Evolutionary conservation across 257 asterid genomes (phyloP).

Genomic region (Penstemon barbatus): DNA sequence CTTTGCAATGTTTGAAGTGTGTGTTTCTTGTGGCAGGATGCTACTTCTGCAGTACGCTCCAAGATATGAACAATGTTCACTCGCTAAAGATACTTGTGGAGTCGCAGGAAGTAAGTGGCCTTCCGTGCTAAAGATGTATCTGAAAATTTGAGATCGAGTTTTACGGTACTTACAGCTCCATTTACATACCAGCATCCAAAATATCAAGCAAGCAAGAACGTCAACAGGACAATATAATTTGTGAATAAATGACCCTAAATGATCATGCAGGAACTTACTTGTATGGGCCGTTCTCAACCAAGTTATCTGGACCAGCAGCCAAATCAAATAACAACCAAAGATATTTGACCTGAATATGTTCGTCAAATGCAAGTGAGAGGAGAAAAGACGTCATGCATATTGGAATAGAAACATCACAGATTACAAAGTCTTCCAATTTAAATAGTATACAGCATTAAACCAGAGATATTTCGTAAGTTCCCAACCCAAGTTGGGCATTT

Average conservation of each 20-base stretch:
- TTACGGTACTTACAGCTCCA: not conserved
- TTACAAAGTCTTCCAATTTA: not conserved
- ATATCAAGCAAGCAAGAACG: constrained; percentile 6
- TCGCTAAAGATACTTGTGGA: constrained; percentile 79
- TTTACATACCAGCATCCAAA: not conserved
- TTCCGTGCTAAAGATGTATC: constrained; percentile 96
- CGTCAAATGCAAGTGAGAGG: not conserved
- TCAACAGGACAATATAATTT: not conserved
- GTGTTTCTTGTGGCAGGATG: constrained; percentile 43
- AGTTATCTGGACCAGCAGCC: constrained; percentile 97
- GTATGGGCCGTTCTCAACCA: constrained; percentile 97
- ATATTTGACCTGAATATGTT: constrained; percentile 73
- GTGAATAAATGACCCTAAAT: not conserved
- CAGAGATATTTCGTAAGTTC: not conserved
- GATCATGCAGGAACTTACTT: constrained; percentile 48
- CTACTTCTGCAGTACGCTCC: constrained; percentile 85
- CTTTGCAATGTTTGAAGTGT: constrained; percentile 36
- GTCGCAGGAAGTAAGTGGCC: constrained; percentile 94
- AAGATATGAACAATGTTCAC: constrained; percentile 76
- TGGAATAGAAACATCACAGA: not conserved
- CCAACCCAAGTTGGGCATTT: constrained; percentile 6
- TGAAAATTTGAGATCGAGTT: constrained; percentile 33
- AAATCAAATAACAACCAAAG: constrained; percentile 96
- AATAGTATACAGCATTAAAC: not conserved
- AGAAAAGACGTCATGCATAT: not conserved